Conservation (phyloP, 2,329 filamentous ascomycete genomes). For the Chaetomium sp. region DNA sequence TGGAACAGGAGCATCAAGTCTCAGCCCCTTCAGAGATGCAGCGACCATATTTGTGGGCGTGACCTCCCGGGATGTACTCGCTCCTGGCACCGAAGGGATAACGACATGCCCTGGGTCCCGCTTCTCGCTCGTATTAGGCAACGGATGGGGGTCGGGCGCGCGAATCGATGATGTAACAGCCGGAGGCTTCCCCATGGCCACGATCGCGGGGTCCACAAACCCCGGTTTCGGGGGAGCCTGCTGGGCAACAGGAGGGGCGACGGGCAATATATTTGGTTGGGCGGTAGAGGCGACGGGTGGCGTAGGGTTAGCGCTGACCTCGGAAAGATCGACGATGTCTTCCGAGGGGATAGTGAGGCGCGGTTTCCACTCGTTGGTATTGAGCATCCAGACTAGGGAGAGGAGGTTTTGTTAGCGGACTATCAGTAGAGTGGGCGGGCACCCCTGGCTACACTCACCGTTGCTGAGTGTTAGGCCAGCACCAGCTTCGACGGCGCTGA, state of each 20-base stretch:
- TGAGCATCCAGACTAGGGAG: constrained; percentile 44
- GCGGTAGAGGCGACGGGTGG: constrained; percentile 19
- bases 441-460: constrained; percentile 54
- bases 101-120: constrained; percentile 37
- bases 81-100: constrained; percentile 26
- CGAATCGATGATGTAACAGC: constrained; percentile 8
- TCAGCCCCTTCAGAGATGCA: constrained; percentile 34
- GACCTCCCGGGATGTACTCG: constrained; percentile 20
- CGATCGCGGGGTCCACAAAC: constrained; percentile 81
- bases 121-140: constrained; percentile 40
- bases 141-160: constrained; percentile 33
- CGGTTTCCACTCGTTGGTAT: constrained; percentile 46
- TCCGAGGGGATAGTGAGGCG: constrained; percentile 50
- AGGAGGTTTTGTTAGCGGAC: not conserved
- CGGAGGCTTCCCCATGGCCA: constrained; percentile 63
- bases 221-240: constrained; percentile 38
- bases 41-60: constrained; percentile 32
- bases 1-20: constrained; percentile 27
- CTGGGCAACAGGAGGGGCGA: constrained; percentile 17
- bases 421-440: not conserved
- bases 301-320: constrained; percentile 34
- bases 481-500: constrained; percentile 67
- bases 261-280: constrained; percentile 32
- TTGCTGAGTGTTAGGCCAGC: constrained; percentile 70
- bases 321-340: constrained; percentile 50